Evolutionary conservation across 148 eudicot genomes (phyloP).

Genomic region (Drosera capensis): DNA sequence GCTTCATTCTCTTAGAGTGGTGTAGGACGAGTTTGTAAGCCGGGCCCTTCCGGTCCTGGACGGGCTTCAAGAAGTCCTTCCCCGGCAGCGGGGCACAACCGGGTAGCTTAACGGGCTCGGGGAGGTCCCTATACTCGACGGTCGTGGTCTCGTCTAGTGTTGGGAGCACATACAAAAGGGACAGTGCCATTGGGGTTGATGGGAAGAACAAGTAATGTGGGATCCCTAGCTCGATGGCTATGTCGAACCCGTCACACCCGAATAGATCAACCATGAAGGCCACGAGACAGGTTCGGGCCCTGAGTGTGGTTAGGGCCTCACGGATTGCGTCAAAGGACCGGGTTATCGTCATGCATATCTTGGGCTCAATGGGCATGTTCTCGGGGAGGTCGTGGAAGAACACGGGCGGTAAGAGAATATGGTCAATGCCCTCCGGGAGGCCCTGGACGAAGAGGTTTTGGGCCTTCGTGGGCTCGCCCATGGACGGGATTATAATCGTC

Average conservation of each 20-base stretch:
- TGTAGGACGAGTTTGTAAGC: constrained; percentile 15
- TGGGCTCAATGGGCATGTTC: constrained; percentile 8
- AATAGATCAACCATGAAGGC: constrained; percentile 28
- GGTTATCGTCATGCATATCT: constrained; percentile 7
- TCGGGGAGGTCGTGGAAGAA: constrained; percentile 12
- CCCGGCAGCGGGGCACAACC: constrained; percentile 13
- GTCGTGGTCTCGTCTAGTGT: constrained; percentile 5
- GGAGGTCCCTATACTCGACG: constrained; percentile 5
- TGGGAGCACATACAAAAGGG: constrained; percentile 1
- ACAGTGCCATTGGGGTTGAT: constrained; percentile 18
- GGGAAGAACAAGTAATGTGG: constrained; percentile 25
- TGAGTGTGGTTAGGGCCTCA: not conserved
- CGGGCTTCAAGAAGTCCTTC: constrained; percentile 8
- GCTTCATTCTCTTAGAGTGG: constrained; percentile 4
- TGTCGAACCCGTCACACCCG: constrained; percentile 17
- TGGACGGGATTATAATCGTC: constrained; percentile 16
- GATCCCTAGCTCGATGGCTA: constrained; percentile 15
- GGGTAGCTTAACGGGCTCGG: constrained; percentile 5
- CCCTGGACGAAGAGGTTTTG: constrained; percentile 9
- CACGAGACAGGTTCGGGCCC: not conserved
- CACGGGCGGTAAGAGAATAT: constrained; percentile 20
- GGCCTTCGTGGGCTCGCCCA: constrained; percentile 9
- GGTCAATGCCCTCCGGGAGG: constrained; percentile 13
- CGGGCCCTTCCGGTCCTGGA: constrained; percentile 11
- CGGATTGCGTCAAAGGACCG: constrained; percentile 13